Evolutionary conservation across 163 green algal genomes (phyloP).

Genomic region (Prototheca cutis): DNA sequence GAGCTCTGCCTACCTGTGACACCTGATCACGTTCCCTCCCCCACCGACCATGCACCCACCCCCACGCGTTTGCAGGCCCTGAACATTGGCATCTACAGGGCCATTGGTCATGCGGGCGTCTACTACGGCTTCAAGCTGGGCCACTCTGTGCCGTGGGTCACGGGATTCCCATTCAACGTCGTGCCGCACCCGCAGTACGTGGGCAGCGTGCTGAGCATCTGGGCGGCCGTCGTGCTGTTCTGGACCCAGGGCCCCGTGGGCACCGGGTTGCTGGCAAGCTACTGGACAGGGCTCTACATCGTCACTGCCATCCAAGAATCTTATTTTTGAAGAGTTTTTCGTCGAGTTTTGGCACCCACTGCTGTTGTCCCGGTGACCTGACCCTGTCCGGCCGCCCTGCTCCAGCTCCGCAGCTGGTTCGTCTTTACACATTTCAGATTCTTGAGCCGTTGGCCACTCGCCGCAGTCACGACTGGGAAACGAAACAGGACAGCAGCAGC

Average conservation of each 20-base stretch:
- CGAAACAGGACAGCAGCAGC: too few relatives aligned
- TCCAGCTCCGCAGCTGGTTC: too few relatives aligned
- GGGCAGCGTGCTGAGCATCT: constrained; percentile 52
- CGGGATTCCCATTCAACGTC: constrained; percentile 67
- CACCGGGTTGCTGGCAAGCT: constrained; percentile 27
- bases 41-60: neutral
- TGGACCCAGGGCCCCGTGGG: constrained; percentile 33
- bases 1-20: too few relatives aligned
- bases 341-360: too few relatives aligned
- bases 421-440: too few relatives aligned
- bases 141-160: constrained; percentile 54
- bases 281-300: constrained; percentile 58
- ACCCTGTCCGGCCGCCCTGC: too few relatives aligned
- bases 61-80: constrained; percentile 40
- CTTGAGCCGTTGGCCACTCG: too few relatives aligned
- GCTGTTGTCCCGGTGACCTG: neutral
- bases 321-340: constrained; percentile 19
- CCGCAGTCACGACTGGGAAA: too few relatives aligned
- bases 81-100: constrained; percentile 63
- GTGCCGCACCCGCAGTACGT: constrained; percentile 63
- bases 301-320: constrained; percentile 49
- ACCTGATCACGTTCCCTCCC: too few relatives aligned
- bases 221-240: constrained; percentile 38
- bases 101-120: constrained; percentile 62
- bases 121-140: constrained; percentile 78